phyloP scores from a whole-genome alignment of 352 stramenopile genomes.

The Globisporangium viniferum region DNA sequence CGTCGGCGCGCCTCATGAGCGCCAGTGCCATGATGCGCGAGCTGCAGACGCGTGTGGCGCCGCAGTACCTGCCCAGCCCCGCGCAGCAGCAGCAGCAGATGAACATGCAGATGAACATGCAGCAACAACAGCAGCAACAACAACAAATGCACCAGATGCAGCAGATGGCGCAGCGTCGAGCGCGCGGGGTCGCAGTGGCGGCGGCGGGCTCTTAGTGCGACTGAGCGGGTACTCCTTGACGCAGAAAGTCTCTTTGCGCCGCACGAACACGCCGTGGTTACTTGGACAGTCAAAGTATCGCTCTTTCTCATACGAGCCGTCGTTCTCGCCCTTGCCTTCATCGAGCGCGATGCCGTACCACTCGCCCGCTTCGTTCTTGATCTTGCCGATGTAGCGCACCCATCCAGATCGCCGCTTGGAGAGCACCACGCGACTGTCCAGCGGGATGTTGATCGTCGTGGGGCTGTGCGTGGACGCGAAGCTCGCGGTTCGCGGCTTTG shows the following conservation, averaged over 20 bases:
- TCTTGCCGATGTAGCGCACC: conserved; percentile 62
- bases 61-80: conserved; percentile 16
- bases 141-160: conserved; percentile 7
- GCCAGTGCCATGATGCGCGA: conserved; percentile 6
- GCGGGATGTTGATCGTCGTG: conserved; percentile 39
- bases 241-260: conserved; percentile 55
- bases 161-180: conserved; percentile 3
- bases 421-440: conserved; percentile 59
- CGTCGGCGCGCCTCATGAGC: conserved; percentile 3
- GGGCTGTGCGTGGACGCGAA: conserved; percentile 7
- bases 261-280: conserved; percentile 58
- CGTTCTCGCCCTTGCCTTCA: conserved; percentile 56
- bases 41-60: conserved; percentile 11
- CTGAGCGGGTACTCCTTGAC: conserved; percentile 33
- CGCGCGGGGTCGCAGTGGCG: conserved; percentile 17
- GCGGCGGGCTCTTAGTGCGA: conserved; percentile 38
- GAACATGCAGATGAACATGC: background rate
- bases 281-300: conserved; percentile 54
- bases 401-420: conserved; percentile 47
- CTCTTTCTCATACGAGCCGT: conserved; percentile 46
- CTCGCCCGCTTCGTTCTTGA: conserved; percentile 50
- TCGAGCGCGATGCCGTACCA: conserved; percentile 70
- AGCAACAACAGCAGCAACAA: background rate
- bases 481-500: conserved; percentile 16
- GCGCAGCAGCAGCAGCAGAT: conserved; percentile 15